Evolutionary conservation across 495 filamentous ascomycete genomes (phyloP), one percentile per base, ranked within the genome.

Genomic region (Xylaria bambusicola): DNA sequence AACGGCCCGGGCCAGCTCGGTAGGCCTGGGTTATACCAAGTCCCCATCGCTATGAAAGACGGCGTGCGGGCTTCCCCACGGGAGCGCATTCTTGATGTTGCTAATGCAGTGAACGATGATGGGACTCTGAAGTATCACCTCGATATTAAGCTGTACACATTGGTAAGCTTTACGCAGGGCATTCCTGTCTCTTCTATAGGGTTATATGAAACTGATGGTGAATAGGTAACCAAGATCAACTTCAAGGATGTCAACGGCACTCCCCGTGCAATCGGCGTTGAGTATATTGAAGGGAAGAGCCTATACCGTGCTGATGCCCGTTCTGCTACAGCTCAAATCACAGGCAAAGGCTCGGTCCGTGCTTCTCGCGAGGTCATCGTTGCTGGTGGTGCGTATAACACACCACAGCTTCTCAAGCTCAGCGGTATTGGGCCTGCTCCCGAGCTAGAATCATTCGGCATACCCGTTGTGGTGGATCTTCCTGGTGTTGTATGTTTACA

Each of bases 351-450:
- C 13, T 75, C 72, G 13, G 80, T 76, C 3, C 64, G 61, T 1
- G 84, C 82, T 0, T 75, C 76, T 0, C 75, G 78, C 20, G 86
- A 89, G 65, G 84, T 91, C 36, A 86, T 91, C 58, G 45, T 90
- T 8, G 71, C 85, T 6, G 85, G 76, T 10, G 86, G 87, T 21
- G 66, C 78, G 1, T 83, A 83, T 67, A 82, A 86, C 75, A 78
- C 83, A 0, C 85, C 86, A 0, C 82, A 85, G 61, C 65, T 90
- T 5, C 81, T 90, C n/a, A 84, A 87, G 65, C 77, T 86, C 2
- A 84, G 78, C 1, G 87, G 88, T 6, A 70, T 90, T 42, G 86
- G 87, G 0, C 79, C 83, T 0, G 56, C 60, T 1, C 58, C 62
- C 0, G 76, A 85, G 31, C 76, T 90, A 0, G 7, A 66, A 2